phyloP scores from a whole-genome alignment of 805 yeast species.

The Metschnikowia drakensbergensis region DNA sequence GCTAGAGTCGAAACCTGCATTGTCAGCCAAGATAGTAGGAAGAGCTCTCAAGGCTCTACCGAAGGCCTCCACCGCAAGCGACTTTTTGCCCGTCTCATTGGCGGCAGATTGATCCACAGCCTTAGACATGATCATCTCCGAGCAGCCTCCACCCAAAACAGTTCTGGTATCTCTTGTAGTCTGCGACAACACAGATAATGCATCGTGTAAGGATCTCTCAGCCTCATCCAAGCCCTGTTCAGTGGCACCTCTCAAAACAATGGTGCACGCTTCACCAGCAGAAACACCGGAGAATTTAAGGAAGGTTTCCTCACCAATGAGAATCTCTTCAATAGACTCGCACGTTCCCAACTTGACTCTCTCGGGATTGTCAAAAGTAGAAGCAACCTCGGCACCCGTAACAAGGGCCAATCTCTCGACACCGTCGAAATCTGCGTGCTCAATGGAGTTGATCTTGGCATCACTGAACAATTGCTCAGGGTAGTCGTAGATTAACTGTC shows the following conservation, averaged over 20 bases:
- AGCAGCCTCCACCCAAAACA: slow-evolving; percentile 91
- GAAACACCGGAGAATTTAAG: slow-evolving; percentile 93
- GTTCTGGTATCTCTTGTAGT: slow-evolving; percentile 91
- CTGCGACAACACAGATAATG: slow-evolving; percentile 90
- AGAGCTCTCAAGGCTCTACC: slow-evolving; percentile 91
- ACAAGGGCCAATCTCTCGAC: slow-evolving; percentile 94
- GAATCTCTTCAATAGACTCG: slow-evolving; percentile 83
- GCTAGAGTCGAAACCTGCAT: slow-evolving; percentile 93
- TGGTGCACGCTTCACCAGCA: slow-evolving; percentile 94
- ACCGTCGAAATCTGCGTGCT: slow-evolving; percentile 98
- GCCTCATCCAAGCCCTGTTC: slow-evolving; percentile 47
- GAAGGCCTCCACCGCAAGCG: slow-evolving; percentile 91
- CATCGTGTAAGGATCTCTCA: slow-evolving; percentile 75
- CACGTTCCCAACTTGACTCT: slow-evolving; percentile 83
- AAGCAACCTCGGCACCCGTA: slow-evolving; percentile 97
- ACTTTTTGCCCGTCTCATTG: slow-evolving; percentile 87
- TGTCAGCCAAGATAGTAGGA: slow-evolving; percentile 94
- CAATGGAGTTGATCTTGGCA: slow-evolving; percentile 82
- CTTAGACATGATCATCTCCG: slow-evolving; percentile 87
- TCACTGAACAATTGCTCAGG: slow-evolving; percentile 95
- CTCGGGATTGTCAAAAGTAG: slow-evolving; percentile 92
- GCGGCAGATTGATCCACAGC: slow-evolving; percentile 94
- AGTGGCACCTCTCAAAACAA: slow-evolving; percentile 70
- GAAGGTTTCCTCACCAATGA: slow-evolving; percentile 89
- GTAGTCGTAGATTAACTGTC: slow-evolving; percentile 96